phyloP scores from a whole-genome alignment of 139 green algal species.

The Picochlorum sp. region DNA sequence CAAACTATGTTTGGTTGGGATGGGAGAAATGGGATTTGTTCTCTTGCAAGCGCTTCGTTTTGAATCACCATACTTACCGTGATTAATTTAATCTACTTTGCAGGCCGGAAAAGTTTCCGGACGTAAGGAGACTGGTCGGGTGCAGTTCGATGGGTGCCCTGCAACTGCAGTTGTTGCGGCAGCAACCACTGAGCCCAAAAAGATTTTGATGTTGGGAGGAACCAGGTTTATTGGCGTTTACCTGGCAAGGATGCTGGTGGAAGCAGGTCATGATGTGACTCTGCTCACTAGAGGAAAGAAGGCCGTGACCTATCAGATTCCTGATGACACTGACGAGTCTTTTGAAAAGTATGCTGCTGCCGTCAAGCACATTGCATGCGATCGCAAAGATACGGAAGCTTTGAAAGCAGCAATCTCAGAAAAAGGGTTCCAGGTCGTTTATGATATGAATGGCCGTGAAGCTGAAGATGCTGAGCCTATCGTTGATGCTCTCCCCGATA shows the following conservation, averaged over 20 bases:
- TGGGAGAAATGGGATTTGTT: no score
- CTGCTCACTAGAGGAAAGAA: slow-evolving; percentile 91
- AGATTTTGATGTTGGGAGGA: slow-evolving; percentile 84
- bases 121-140: neutral
- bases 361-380: slow-evolving; percentile 84
- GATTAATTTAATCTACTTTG: no score
- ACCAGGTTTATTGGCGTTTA: slow-evolving; percentile 96
- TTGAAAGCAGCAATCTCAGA: slow-evolving; percentile 54
- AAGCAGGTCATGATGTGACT: slow-evolving; percentile 82
- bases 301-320: slow-evolving; percentile 70
- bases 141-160: neutral
- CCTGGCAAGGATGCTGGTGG: slow-evolving; percentile 79
- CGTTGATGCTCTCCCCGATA: slow-evolving; percentile 48
- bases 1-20: no score
- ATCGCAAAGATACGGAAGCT: slow-evolving; percentile 60
- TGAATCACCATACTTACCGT: no score
- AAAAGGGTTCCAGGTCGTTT: slow-evolving; percentile 87
- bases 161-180: neutral
- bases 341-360: slow-evolving; percentile 53
- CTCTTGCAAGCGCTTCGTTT: no score
- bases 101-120: neutral
- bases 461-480: slow-evolving; percentile 63
- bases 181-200: slow-evolving; percentile 45
- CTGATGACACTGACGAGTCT: slow-evolving; percentile 72
- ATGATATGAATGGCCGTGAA: slow-evolving; percentile 96